A percentile compares a stretch with the other conserved stretches of the same genome.
Conservation (phyloP, 2,329 filamentous ascomycete genomes). For the Epichloe brachyelytri region DNA sequence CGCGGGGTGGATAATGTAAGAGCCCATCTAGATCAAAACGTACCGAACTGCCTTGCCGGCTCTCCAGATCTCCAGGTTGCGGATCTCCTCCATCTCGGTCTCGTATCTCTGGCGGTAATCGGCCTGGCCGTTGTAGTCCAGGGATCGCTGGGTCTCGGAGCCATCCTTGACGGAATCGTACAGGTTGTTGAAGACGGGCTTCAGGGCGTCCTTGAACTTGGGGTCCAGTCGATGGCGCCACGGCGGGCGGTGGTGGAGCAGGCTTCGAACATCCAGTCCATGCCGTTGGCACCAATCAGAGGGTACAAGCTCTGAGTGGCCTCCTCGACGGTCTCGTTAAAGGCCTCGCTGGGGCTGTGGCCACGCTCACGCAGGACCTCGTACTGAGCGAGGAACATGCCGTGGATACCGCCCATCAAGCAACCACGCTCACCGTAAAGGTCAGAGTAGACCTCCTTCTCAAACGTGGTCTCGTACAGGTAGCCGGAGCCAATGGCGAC, state of each 20-base stretch:
- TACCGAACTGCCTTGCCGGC: constrained; percentile 94
- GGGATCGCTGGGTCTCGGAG: constrained; percentile 86
- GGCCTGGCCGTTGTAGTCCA: constrained; percentile 90
- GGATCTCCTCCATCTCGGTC: constrained; percentile 97
- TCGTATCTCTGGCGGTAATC: constrained; percentile 98
- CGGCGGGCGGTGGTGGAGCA: constrained; percentile 98
- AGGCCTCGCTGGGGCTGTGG: constrained; percentile 94
- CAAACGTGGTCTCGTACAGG: constrained; percentile 99
- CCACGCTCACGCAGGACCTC: constrained; percentile 98
- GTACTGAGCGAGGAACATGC: constrained; percentile 99
- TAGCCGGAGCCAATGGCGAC: constrained; percentile 96
- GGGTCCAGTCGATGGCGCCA: constrained; percentile 97
- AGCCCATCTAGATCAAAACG: constrained; percentile 15
- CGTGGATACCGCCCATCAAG: constrained; percentile 99
- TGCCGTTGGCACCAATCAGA: constrained; percentile 90
- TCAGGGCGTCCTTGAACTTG: constrained; percentile 94
- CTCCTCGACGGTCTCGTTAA: constrained; percentile 99
- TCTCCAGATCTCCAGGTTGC: constrained; percentile 96
- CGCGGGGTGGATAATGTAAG: too few relatives aligned
- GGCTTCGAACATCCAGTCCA: constrained; percentile 99
- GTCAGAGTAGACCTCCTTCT: constrained; percentile 99
- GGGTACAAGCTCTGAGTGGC: constrained; percentile 97
- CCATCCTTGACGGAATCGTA: constrained; percentile 89
- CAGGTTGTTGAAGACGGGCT: constrained; percentile 96
- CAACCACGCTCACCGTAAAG: constrained; percentile 99